Evolutionary conservation across 441 rosid genomes (phyloP), one percentile per base, ranked within the genome.

Genomic region (Euphorbia celastroides): DNA sequence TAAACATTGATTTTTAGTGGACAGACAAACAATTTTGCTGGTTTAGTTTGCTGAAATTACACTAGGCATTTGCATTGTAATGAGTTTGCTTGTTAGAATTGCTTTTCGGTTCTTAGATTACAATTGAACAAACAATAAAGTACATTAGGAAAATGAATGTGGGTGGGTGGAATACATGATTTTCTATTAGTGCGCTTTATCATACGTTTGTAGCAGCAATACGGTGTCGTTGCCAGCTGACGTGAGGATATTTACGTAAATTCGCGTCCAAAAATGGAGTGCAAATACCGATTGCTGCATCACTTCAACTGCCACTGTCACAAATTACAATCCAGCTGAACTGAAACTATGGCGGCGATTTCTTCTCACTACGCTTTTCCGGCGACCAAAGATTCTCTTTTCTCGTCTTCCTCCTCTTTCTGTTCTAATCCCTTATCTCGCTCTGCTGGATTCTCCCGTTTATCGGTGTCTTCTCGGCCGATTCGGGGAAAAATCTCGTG

Each of bases 321-420:
- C 60, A n/a, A 0, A n/a, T n/a, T 22, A 5, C 62, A 46, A 46
- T 25, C 57, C 25, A 23, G 19, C 20, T 41, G 31, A 25, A 27
- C 48, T 0, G 11, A 46, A 42, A 31, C 70, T 55, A 90, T 90
- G 95, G 87, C 92, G 80, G 88, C 96, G 80, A 78, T 89, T 67
- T 74, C 88, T 54, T 80, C 76, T 77, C 84, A 78, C 72, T 71
- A 70, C 66, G 48, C 78, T 2, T 20, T 79, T 66, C 75, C 81
- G 54, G 79, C 88, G 5, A 77, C 70, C 38, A 71, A 76, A 48
- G 51, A 68, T 55, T 74, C 84, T 63, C 62, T 73, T 74, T 77
- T 79, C 36, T 78, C 86, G 28, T 69, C 83, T 5, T 70, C 83
- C 5, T 80, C 93, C 41, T 58, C 88, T 66, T 74, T 80, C 65